These are phyloP conservation scores for Thermothelomyces thermophilus DNA, from an alignment of 2,329 filamentous ascomycete genomes.

Conservation along the genomic window DNA sequence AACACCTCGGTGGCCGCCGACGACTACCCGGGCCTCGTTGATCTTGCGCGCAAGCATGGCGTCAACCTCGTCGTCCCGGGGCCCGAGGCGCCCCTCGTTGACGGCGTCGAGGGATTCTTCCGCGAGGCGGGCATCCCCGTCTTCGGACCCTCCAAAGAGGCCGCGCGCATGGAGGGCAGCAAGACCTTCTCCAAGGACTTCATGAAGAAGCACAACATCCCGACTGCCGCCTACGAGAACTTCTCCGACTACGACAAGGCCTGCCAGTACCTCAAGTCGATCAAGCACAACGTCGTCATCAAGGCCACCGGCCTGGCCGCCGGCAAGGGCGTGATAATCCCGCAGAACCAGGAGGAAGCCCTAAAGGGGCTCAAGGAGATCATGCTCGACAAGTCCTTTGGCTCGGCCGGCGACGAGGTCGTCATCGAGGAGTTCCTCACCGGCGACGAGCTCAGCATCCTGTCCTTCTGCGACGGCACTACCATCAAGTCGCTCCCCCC, in stretches of 20 bases:
- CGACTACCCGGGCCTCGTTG: slow-evolving; percentile 71
- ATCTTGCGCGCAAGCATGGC: slow-evolving; percentile 63
- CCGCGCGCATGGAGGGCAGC: slow-evolving; percentile 87
- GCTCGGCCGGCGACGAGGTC: slow-evolving; percentile 77
- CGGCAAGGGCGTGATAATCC: slow-evolving; percentile 93
- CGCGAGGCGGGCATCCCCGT: slow-evolving; percentile 63
- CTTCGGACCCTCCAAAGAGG: slow-evolving; percentile 80
- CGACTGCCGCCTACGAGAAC: slow-evolving; percentile 85
- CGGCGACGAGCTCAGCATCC: slow-evolving; percentile 85
- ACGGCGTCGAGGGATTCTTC: slow-evolving; percentile 82
- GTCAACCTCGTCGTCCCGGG: slow-evolving; percentile 84
- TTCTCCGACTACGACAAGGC: slow-evolving; percentile 73
- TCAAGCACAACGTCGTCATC: slow-evolving; percentile 75
- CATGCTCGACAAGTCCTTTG: slow-evolving; percentile 85
- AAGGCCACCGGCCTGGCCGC: slow-evolving; percentile 89
- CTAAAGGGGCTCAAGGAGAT: slow-evolving; percentile 76
- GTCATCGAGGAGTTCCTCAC: slow-evolving; percentile 92
- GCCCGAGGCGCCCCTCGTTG: slow-evolving; percentile 88
- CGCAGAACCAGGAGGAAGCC: slow-evolving; percentile 73
- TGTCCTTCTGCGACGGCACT: slow-evolving; percentile 87
- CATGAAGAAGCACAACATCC: slow-evolving; percentile 85
- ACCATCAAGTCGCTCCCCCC: slow-evolving; percentile 77
- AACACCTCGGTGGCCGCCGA: slow-evolving; percentile 60
- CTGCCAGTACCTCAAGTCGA: slow-evolving; percentile 62
- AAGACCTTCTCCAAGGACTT: slow-evolving; percentile 98